A percentile compares a stretch with the other conserved stretches of the same genome.
phyloP scores from a whole-genome alignment of 2,329 filamentous ascomycete genomes.

The Phaeoacremonium minimum region DNA sequence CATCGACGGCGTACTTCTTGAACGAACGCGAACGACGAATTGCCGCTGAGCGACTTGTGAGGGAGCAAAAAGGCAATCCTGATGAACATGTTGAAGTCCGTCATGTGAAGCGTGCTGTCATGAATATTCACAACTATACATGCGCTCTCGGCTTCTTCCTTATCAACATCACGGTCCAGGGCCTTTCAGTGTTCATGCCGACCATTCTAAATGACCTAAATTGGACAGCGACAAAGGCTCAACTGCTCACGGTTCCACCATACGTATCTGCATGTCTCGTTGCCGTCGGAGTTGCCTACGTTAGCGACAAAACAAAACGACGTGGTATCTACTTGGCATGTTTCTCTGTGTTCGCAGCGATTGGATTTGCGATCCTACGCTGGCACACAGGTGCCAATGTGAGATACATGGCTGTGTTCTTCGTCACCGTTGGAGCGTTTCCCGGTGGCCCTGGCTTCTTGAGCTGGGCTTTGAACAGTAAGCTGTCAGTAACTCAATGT shows the following conservation, averaged over 20 bases:
- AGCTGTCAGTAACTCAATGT: too few species aligned
- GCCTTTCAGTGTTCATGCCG: constrained; percentile 43
- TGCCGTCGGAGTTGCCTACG: constrained; percentile 31
- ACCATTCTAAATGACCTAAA: constrained; percentile 39
- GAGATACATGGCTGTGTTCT: constrained; percentile 48
- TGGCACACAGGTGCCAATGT: constrained; percentile 36
- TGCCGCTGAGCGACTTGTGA: constrained; percentile 43
- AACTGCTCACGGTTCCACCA: constrained; percentile 39
- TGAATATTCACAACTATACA: constrained; percentile 56
- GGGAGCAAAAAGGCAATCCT: constrained; percentile 40
- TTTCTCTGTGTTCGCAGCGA: constrained; percentile 36
- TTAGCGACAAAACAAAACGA: constrained; percentile 35
- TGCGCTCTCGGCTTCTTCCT: constrained; percentile 55
- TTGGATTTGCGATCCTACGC: constrained; percentile 48
- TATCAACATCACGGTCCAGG: constrained; percentile 57
- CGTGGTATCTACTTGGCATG: constrained; percentile 34
- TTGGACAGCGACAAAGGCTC: constrained; percentile 31
- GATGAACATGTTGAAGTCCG: constrained; percentile 39
- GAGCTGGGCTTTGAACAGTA: constrained; percentile 54
- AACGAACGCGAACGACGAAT: constrained; percentile 49
- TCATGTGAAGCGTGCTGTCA: constrained; percentile 46
- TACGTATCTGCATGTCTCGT: constrained; percentile 35
- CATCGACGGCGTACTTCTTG: constrained; percentile 43
- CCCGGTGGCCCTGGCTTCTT: constrained; percentile 55
- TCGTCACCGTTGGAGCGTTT: constrained; percentile 52